Conservation (phyloP, 768 basidiomycete species). For the Suillus ampliporus region DNA sequence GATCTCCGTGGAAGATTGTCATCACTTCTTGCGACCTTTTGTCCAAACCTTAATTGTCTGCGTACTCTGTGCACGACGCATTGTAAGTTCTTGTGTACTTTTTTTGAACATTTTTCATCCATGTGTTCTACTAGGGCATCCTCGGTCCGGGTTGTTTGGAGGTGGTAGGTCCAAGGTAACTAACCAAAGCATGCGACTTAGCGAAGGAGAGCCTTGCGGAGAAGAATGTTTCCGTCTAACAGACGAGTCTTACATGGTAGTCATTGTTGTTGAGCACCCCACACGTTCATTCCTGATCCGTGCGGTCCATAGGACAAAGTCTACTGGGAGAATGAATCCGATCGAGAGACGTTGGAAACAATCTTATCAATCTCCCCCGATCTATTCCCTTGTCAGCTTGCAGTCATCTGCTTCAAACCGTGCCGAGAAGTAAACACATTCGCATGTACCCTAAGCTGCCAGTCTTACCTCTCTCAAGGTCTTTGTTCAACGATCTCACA, state of each 20-base stretch:
- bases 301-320: constrained; percentile 21
- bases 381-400: constrained; percentile 53
- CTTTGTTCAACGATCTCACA: constrained; percentile 26
- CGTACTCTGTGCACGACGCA: constrained; percentile 47
- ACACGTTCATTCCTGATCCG: not conserved
- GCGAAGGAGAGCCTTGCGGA: constrained; percentile 38
- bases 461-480: constrained; percentile 12
- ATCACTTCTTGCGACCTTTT: constrained; percentile 44
- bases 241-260: constrained; percentile 7
- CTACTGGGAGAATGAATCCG: constrained; percentile 31
- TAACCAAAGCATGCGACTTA: constrained; percentile 28
- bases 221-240: constrained; percentile 36
- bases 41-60: constrained; percentile 52
- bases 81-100: constrained; percentile 22
- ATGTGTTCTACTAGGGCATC: not conserved
- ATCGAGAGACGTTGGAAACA: constrained; percentile 33
- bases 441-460: not conserved
- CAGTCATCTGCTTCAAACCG: constrained; percentile 50
- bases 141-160: not conserved
- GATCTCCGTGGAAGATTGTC: constrained; percentile 41
- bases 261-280: not conserved
- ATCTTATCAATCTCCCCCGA: constrained; percentile 52
- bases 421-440: constrained; percentile 49
- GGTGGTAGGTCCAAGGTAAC: constrained; percentile 28
- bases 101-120: not conserved